Conservation (phyloP, 768 basidiomycete species). For the Coprinopsis marcescibilis region DNA sequence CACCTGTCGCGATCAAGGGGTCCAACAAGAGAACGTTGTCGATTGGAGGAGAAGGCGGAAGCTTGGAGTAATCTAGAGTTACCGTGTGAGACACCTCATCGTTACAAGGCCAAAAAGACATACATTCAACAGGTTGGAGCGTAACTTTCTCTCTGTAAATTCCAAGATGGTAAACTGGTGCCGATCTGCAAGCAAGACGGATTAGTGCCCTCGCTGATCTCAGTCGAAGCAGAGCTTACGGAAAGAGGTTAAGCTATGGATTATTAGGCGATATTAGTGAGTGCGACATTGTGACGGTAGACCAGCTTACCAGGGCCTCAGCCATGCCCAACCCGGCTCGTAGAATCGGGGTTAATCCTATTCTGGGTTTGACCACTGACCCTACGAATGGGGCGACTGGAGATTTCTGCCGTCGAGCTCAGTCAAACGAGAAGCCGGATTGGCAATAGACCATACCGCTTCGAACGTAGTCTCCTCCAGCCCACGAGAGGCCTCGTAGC, state of each 20-base stretch:
- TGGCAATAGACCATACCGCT: constrained; percentile 40
- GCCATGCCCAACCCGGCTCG: constrained; percentile 93
- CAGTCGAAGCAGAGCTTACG: constrained; percentile 40
- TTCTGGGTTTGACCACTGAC: constrained; percentile 61
- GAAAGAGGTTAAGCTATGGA: constrained; percentile 65
- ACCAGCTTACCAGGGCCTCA: constrained; percentile 65
- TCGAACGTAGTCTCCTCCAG: constrained; percentile 58
- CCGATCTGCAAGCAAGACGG: constrained; percentile 37
- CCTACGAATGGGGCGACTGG: constrained; percentile 81
- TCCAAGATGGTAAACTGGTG: constrained; percentile 88
- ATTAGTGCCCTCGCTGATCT: neutral
- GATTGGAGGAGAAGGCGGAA: constrained; percentile 68
- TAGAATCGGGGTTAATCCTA: constrained; percentile 88
- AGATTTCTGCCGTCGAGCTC: constrained; percentile 48
- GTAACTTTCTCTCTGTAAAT: constrained; percentile 83
- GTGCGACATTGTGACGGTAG: constrained; percentile 13
- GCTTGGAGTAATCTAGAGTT: constrained; percentile 78
- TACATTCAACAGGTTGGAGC: constrained; percentile 89
- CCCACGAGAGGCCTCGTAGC: constrained; percentile 73
- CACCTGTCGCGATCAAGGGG: constrained; percentile 91
- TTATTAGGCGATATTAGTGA: constrained; percentile 3
- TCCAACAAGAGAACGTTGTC: constrained; percentile 88
- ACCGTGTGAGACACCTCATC: neutral
- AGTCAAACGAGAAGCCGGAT: neutral
- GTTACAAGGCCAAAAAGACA: constrained; percentile 12